Base-by-base conservation (phyloP, 2,329 filamentous ascomycete genomes). In the Geosmithia flava region DNA sequence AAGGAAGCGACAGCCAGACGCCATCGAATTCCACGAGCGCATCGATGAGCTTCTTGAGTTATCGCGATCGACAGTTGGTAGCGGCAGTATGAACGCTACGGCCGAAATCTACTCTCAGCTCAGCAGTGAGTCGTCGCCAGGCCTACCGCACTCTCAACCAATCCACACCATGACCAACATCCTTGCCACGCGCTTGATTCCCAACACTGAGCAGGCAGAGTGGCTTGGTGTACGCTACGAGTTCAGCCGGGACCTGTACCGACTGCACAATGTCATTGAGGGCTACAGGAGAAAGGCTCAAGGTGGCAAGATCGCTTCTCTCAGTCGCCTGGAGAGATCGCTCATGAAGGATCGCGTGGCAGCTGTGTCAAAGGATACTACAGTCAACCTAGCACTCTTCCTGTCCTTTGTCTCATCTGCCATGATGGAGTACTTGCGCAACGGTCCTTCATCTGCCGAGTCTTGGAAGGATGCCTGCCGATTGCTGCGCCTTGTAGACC, bases 241-340 rank as follows among this genome's bases (percentile, higher is more conserved):
- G 46, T 62, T 72, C 44, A 68, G 69, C 42, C 55, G 67, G 13
- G 67, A 72, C 4, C 58, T 79, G 2, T 64, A 68, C 37, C 53
- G 52, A 37, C 65, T 74, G 4, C 63, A 68, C 45, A 60, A 63
- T 8, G 62, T 58, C 3, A 61, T 80, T 39, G 61, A 70, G 13
- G 49, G 55, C 0, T 69, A 76, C 46, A 62, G 65, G 4, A 56
- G 56, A 15, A 65, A 68, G 46, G 68, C 70, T 45, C 66, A 67
- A 40, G 61, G 68, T 15, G 65, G 70, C 15, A 74, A 73, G 46
- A 62, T 80, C 5, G 75, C 74, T 7, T 67, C 68, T 1, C 62
- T 83, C 53, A 82, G 74, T 51, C 71, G 80, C 7, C 65, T 84
- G 7, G 78, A 84, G 58, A 69, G 80, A 50, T 82, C 80, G 2